phyloP scores from a whole-genome alignment of 768 basidiomycete species.

The Coprinellus micaceus region DNA sequence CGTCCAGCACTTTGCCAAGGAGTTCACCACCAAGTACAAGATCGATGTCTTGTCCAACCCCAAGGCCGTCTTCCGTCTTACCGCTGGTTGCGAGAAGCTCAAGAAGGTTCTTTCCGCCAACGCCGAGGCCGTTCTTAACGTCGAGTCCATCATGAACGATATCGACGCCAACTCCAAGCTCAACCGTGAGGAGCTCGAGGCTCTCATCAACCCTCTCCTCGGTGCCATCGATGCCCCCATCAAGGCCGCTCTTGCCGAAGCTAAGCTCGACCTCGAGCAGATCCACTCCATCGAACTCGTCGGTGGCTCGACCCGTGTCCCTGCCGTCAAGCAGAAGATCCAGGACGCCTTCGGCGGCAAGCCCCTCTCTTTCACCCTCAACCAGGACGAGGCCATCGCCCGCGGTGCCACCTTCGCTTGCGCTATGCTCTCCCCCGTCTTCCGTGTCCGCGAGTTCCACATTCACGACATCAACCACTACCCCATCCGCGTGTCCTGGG shows the following conservation, averaged over 20 bases:
- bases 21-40: conserved; percentile 97
- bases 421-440: conserved; percentile 94
- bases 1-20: conserved; percentile 79
- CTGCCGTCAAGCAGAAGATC: conserved; percentile 86
- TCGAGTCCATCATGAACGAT: conserved; percentile 96
- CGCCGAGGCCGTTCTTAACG: conserved; percentile 79
- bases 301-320: conserved; percentile 90
- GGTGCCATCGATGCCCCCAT: conserved; percentile 75
- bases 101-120: conserved; percentile 98
- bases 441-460: conserved; percentile 95
- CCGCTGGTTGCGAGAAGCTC: conserved; percentile 85
- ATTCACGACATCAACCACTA: conserved; percentile 83
- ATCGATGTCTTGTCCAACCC: conserved; percentile 90
- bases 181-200: conserved; percentile 77
- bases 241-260: conserved; percentile 72
- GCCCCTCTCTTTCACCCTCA: conserved; percentile 85
- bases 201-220: conserved; percentile 70
- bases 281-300: conserved; percentile 91
- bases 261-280: conserved; percentile 77
- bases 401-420: conserved; percentile 97
- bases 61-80: conserved; percentile 90
- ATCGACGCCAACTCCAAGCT: conserved; percentile 88
- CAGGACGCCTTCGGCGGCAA: conserved; percentile 80
- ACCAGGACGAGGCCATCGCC: conserved; percentile 96
- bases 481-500: conserved; percentile 91